Evolutionary conservation across 1,284 basidiomycete species (phyloP).

Genomic region (Phellopilus nigrolimitatus): DNA sequence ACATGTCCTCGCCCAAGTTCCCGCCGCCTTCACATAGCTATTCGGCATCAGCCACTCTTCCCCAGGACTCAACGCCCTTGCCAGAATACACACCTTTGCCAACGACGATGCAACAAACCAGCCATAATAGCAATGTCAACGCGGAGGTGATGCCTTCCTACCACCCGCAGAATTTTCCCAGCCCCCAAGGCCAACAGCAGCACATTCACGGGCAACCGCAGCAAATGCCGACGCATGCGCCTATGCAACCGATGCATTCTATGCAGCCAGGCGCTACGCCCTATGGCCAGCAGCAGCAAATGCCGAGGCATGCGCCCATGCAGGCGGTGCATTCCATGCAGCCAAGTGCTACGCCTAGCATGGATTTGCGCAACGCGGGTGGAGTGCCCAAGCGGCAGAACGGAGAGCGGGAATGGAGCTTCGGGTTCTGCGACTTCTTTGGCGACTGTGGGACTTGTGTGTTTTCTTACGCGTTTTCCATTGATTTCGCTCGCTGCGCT

Average conservation of each 20-base stretch:
- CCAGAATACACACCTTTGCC: not conserved
- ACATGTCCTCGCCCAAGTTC: too few species aligned
- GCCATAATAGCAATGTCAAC: not conserved
- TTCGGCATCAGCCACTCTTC: not conserved
- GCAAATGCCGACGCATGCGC: not conserved
- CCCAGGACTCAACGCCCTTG: not conserved
- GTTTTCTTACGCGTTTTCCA: not conserved
- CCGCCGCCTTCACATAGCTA: not conserved
- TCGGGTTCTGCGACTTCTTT: conserved; percentile 37
- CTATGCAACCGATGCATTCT: not conserved
- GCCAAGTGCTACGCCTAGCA: conserved; percentile 16
- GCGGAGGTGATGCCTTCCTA: not conserved
- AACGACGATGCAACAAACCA: not conserved
- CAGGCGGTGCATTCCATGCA: conserved; percentile 10
- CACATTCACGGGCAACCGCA: not conserved
- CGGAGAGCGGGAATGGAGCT: conserved; percentile 42
- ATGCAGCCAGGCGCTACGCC: too few species aligned
- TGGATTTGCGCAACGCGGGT: conserved; percentile 31
- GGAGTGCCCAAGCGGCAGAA: conserved; percentile 35
- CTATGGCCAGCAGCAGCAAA: too few species aligned
- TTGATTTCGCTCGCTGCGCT: too few species aligned
- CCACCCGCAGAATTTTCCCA: not conserved
- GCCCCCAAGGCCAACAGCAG: not conserved
- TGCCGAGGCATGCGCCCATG: too few species aligned
- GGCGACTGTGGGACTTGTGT: conserved; percentile 33